A percentile compares a stretch with the other conserved stretches of the same genome.
These are phyloP conservation scores for Phytopythium ostracodes DNA, from an alignment of 352 stramenopile species.

Conservation along the genomic window DNA sequence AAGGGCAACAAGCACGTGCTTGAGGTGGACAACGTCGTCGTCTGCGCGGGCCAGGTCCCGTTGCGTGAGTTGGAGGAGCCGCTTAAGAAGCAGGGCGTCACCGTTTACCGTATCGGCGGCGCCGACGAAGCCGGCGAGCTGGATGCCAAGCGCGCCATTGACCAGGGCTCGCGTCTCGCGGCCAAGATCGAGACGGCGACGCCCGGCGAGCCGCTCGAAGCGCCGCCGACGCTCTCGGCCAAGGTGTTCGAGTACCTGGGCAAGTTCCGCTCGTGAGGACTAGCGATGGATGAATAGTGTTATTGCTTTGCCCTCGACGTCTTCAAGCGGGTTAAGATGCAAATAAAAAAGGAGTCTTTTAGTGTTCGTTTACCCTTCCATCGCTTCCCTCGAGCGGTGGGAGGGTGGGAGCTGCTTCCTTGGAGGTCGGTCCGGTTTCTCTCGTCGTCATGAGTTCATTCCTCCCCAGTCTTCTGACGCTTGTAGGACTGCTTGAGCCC, in stretches of 20 bases:
- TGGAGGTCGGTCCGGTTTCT: too few species aligned
- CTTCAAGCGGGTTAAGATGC: not conserved
- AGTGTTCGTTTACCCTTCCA: constrained; percentile 1
- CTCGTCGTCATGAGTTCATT: constrained; percentile 1
- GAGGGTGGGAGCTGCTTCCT: not conserved
- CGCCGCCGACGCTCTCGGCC: constrained; percentile 32
- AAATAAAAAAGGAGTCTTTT: not conserved
- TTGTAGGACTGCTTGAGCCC: constrained; percentile 43
- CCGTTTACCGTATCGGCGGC: constrained; percentile 94
- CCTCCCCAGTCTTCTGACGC: constrained; percentile 38
- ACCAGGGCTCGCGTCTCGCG: constrained; percentile 91
- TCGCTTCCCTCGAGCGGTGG: not conserved
- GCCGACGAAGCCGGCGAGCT: constrained; percentile 93
- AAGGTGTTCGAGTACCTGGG: constrained; percentile 47
- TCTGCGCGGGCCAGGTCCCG: constrained; percentile 95
- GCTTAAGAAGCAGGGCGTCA: constrained; percentile 60
- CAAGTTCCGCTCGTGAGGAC: constrained; percentile 44
- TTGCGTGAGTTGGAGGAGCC: constrained; percentile 86
- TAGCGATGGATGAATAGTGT: not conserved
- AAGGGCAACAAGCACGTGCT: constrained; percentile 82
- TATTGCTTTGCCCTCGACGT: not conserved
- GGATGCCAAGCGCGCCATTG: constrained; percentile 97
- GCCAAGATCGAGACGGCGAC: constrained; percentile 79
- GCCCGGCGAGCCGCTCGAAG: constrained; percentile 53
- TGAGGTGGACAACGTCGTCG: constrained; percentile 94